Evolutionary conservation across 1,139 yeast genomes (phyloP), one percentile per base, ranked within the genome.

Genomic region (Zhuliangozyma blackwelliae): DNA sequence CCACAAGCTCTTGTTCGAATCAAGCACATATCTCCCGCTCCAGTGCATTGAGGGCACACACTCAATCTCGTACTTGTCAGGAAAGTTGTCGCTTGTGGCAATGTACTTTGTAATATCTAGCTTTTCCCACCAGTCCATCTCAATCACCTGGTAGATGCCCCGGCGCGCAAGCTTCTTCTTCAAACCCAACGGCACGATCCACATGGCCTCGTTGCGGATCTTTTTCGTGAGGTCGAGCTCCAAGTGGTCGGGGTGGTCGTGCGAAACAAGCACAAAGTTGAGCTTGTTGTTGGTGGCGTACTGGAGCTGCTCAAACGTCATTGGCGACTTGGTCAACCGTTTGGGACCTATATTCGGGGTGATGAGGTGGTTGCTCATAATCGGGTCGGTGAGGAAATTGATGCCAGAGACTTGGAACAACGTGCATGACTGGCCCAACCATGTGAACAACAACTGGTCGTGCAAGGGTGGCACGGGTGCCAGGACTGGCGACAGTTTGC

Each of bases 11-110:
- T 68, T 65, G 57, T 90, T 90, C 2, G 95, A 76, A 55, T 90
- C 97, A 22, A 81, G 54, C 23, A 90, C 60, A 33, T 76, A 75
- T 31, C 96, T 61, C 0, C 97, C 97, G 1, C 95, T 85, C 97
- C 97, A 90, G 60, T 90, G 97, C 97, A 90, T 90, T 0, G 97
- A 88, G 0, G 97, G 97, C 0, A 94, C 76, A 59, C 97, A 87
- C 1, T 87, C 89, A 25, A 90, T 66, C 47, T 86, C 90, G 65
- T 84, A 88, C 19, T 72, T 65, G 40, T 77, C 82, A 2, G 65
- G 61, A 7, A 67, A 53, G 12, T 48, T 49, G 3, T 46, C 48
- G 16, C 48, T 47, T 32, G 58, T 51, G n/a, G 51, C 48, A 34
- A 63, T 54, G 43, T 50, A 61, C 7, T 57, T 52, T 12, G 62